A percentile compares a stretch with the other conserved stretches of the same genome.
Evolutionary conservation across 2,329 filamentous ascomycete species (phyloP).

Genomic region (Ophiostoma fasciatum): DNA sequence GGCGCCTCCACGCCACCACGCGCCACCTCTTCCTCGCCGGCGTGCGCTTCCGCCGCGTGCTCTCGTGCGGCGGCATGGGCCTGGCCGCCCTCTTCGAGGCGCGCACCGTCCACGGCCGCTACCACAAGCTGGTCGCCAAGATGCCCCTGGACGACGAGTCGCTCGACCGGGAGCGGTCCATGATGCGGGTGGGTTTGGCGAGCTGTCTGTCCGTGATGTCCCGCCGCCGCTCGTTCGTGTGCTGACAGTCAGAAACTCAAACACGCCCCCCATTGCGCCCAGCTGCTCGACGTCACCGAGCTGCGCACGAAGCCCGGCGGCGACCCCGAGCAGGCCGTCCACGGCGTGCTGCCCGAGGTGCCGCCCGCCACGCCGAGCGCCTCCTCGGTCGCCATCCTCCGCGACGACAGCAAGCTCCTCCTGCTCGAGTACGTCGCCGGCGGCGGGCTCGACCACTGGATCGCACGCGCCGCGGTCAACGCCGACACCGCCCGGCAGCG

Average conservation of each 20-base stretch:
- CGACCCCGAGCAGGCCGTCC: not conserved
- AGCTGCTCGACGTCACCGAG: slow-evolving; percentile 1
- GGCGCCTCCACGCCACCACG: not conserved
- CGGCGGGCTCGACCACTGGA: slow-evolving; percentile 8
- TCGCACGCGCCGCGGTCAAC: not conserved
- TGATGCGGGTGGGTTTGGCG: not conserved
- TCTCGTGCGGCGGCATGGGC: slow-evolving; percentile 9
- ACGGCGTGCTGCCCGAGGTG: slow-evolving; percentile 1
- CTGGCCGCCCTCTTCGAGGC: slow-evolving; percentile 9
- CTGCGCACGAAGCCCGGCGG: slow-evolving; percentile 2
- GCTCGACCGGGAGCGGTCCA: slow-evolving; percentile 1
- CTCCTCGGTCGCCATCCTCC: not conserved
- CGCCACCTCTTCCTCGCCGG: slow-evolving; percentile 1
- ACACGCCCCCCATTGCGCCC: slow-evolving; percentile 6
- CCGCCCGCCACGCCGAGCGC: not conserved
- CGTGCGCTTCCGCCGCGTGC: slow-evolving; percentile 8
- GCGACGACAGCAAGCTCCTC: slow-evolving; percentile 1
- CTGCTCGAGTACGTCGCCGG: slow-evolving; percentile 7
- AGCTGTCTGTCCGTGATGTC: not conserved
- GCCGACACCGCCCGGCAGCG: too few relatives aligned
- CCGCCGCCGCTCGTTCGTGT: too few relatives aligned
- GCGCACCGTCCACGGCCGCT: not conserved
- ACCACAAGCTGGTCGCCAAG: slow-evolving; percentile 10
- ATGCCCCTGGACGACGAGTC: not conserved
- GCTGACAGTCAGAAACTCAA: slow-evolving; percentile 3